Evolutionary conservation across 805 yeast genomes (phyloP), one percentile per base, ranked within the genome.

Genomic region (Hanseniaspora nectarophila): DNA sequence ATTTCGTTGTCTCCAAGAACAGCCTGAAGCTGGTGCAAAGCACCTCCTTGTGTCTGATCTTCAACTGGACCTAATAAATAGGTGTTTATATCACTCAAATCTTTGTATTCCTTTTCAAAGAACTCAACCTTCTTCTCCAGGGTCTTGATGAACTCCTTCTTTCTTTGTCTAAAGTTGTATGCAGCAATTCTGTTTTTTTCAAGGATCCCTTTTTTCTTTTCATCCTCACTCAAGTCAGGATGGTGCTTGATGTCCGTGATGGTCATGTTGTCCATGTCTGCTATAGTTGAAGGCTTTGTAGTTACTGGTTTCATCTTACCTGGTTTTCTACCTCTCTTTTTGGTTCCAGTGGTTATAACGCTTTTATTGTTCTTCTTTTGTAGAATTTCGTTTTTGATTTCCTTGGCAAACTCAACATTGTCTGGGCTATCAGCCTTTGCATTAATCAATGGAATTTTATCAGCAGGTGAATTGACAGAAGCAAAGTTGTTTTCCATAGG

Each of bases 161-260:
- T 92, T 54, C 97, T 77, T 67, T 85, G 95, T 55, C 98, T 77
- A 71, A 97, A 92, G 63, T 88, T 89, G 23, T 92, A 80, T 0
- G 98, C 98, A 0, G 98, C 98, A 9, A 92, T 78, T 54, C 98
- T 74, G 66, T 92, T 92, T 56, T 97, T 74, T 63, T 92, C 98
- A 57, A 92, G 67, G 60, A 78, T 90, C 62, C 72, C 81, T 63
- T 74, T 79, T 56, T 89, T 76, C 68, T 82, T 76, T 67, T 85
- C 95, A 4, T 52, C 54, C 70, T 85, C 65, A 68, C 85, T 53
- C 76, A 76, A 16, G 72, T 77, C 52, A 67, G 62, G 48, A 28
- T 51, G 53, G 24, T 54, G 26, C 15, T 43, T 43, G 7, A 42
- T 40, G 5, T 43, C 49, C 9, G 46, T 34, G 18, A 42, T 43